Percentiles rank a stretch among this genome's conserved stretches.
Conservation (phyloP, 257 asterid genomes). For the Prunella vulgaris region DNA sequence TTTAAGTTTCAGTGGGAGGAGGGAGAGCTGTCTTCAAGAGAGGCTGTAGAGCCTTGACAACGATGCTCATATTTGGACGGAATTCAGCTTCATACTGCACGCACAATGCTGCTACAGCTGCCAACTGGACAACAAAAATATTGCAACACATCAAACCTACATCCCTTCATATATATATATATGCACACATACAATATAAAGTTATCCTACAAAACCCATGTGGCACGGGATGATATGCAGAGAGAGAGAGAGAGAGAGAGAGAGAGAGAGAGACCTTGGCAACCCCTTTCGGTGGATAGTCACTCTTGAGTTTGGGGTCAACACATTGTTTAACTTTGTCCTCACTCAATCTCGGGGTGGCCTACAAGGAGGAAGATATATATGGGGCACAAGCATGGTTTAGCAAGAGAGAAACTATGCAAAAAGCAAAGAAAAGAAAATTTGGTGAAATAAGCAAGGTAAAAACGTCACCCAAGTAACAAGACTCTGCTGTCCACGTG, state of each 20-base stretch:
- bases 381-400: neutral
- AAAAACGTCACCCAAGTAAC: conserved; percentile 72
- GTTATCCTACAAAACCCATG: neutral
- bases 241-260: conserved; percentile 21
- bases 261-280: conserved; percentile 60
- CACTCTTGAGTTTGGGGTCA: conserved; percentile 76
- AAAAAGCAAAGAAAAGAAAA: neutral
- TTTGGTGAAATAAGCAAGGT: neutral
- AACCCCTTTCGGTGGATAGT: conserved; percentile 83
- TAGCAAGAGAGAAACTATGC: neutral
- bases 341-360: conserved; percentile 86
- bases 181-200: neutral
- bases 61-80: conserved; percentile 91
- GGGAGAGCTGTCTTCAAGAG: conserved; percentile 58
- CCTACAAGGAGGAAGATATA: conserved; percentile 37
- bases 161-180: neutral
- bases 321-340: conserved; percentile 91
- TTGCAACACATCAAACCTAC: neutral
- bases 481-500: conserved; percentile 91
- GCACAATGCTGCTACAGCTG: conserved; percentile 89
- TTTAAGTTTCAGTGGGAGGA: conserved; percentile 33
- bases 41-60: conserved; percentile 87
- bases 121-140: conserved; percentile 49
- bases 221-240: neutral
- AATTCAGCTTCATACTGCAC: conserved; percentile 93